Base-by-base conservation (phyloP, 768 basidiomycete genomes). In the Boletus vinaceobasis region DNA sequence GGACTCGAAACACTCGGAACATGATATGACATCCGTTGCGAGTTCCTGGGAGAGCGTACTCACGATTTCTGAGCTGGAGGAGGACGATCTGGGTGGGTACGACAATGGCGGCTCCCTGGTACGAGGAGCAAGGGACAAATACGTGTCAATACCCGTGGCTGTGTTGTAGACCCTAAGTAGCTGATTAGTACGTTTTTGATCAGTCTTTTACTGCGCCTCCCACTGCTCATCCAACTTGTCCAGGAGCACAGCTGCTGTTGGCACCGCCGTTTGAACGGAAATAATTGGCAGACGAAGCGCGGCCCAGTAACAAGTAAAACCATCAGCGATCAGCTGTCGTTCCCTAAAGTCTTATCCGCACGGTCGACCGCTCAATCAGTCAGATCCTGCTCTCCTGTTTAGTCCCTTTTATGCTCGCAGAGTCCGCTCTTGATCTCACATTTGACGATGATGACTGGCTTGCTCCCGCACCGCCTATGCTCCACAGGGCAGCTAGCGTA, bases 391-490 rank as follows among this genome's bases (percentile, higher is more conserved):
- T 31, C 50, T 36, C 45, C 27, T 32, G 46, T 44, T 38, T 27
- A 27, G 32, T 10, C 17, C 19, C 44, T 27, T 58, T 56, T 69
- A 87, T 87, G 85, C 76, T 86, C 53, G 80, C 85, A 52, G 77
- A 80, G 58, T 70, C 82, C 48, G 60, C 83, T 59, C 72, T 86
- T 60, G 84, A 86, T 66, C 71, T 85, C 64, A 71, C 77, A 51
- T 86, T 85, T 70, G 87, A 87, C 65, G 85, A 82, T 58, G 84
- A 86, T 59, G 87, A 85, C 63, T 88, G 87, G 88, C 76, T 78
- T 56, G 63, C 78, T 27, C 75, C 82, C 39, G 73, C 76, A 36
- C 75, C 78, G 31, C 69, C 78, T 5, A 71, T 77, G 29, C 76
- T 86, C 19, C 83, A 85, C 71, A 76, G 81, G 55, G 74, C 85